A percentile compares a stretch with the other conserved stretches of the same genome.
Evolutionary conservation across 495 filamentous ascomycete species (phyloP).

Genomic region (Aspergillus avenaceus): DNA sequence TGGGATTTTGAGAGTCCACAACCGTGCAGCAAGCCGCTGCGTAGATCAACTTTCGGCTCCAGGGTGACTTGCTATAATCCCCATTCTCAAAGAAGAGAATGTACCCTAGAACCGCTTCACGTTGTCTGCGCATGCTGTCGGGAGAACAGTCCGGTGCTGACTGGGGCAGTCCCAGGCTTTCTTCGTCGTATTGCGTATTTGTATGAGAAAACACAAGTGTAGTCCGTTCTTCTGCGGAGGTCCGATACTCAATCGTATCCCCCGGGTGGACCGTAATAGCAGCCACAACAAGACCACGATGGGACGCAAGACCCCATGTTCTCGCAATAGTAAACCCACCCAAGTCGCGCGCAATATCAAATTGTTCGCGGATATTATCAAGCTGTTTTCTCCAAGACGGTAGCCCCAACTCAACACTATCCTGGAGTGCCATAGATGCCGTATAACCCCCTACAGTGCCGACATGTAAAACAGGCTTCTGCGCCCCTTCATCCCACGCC

Average conservation of each 20-base stretch:
- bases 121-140: slow-evolving; percentile 12
- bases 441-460: slow-evolving; percentile 29
- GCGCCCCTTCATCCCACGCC: slow-evolving; percentile 9
- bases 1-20: slow-evolving; percentile 20
- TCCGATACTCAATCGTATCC: slow-evolving; percentile 50
- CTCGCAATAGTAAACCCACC: slow-evolving; percentile 37
- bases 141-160: slow-evolving; percentile 2
- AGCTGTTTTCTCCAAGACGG: slow-evolving; percentile 31
- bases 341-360: slow-evolving; percentile 43
- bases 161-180: slow-evolving; percentile 11
- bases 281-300: slow-evolving; percentile 33
- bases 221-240: slow-evolving; percentile 31
- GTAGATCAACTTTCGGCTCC: slow-evolving; percentile 32
- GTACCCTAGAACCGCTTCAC: slow-evolving; percentile 24
- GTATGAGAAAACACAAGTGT: slow-evolving; percentile 33
- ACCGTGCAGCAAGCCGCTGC: slow-evolving; percentile 37
- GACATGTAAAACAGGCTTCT: slow-evolving; percentile 21
- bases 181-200: not conserved
- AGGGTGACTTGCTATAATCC: slow-evolving; percentile 2
- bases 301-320: slow-evolving; percentile 49
- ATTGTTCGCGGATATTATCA: slow-evolving; percentile 34
- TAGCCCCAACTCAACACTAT: not conserved
- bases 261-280: slow-evolving; percentile 47
- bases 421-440: slow-evolving; percentile 6
- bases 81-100: slow-evolving; percentile 21